Evolutionary conservation across 2,329 filamentous ascomycete species (phyloP), one percentile per base, ranked within the genome.

Genomic region (Magnaporthales sp.): DNA sequence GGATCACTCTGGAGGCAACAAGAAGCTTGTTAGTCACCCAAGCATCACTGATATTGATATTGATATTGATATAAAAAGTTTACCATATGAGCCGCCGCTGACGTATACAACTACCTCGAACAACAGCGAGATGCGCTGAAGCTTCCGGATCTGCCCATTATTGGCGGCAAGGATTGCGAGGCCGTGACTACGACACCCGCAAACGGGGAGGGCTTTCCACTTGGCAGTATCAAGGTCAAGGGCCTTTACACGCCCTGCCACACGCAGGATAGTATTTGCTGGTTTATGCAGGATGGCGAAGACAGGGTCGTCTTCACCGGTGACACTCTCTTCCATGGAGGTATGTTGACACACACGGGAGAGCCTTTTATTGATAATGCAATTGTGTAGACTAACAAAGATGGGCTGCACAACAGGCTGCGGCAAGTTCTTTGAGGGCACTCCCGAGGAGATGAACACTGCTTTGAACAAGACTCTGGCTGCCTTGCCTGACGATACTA

Each of bases 201-300:
- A 2, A 86, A 98, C 75, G 87, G 89, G 54, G 87, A 92, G 70
- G 86, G 83, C 3, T 97, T 97, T 82, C 89, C 86, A 69, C 87
- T 99, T 69, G 95, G 95, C 67, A 84, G 85, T 71, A 95, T 99
- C 76, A 84, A 85, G 15, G 90, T 97, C 67, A 94, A 86, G 75
- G 91, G 91, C 27, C 81, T 98, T n/a, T 91, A 98, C 79, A 99
- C 95, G 13, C 95, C 95, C 1, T 99, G 95, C 77, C 95, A 99
- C 77, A 99, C 95, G 1, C 93, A 97, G 80, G 95, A 99, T 80
- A 97, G 93, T 77, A 97, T 99, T 75, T 99, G 95, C 83, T 99
- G 89, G 81, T 92, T 89, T 72, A 88, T 95, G 81, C 87, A 97
- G 78, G 94, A 99, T 74, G 89, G 87, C 24, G 81, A 86, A 63